These are phyloP conservation scores for Baudoinia panamericana DNA, from an alignment of 495 filamentous ascomycete genomes.

Conservation along the genomic window DNA sequence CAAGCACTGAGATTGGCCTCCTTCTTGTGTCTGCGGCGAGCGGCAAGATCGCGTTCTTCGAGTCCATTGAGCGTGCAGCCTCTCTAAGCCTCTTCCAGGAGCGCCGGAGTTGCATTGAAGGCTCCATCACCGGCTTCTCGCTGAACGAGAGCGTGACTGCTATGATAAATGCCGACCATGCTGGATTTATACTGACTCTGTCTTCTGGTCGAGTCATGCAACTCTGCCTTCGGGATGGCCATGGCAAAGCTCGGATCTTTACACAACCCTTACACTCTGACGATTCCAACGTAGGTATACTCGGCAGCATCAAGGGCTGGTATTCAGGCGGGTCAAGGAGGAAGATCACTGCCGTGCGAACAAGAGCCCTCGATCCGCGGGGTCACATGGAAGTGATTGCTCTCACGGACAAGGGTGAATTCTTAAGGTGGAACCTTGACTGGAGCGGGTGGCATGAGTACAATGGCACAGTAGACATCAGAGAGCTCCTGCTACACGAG, in stretches of 20 bases:
- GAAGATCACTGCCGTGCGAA: slow-evolving; percentile 63
- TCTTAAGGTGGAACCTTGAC: slow-evolving; percentile 79
- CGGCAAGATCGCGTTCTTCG: slow-evolving; percentile 87
- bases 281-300: slow-evolving; percentile 42
- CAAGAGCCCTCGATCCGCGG: slow-evolving; percentile 52
- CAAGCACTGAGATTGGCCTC: slow-evolving; percentile 64
- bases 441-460: slow-evolving; percentile 57
- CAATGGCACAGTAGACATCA: slow-evolving; percentile 39
- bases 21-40: slow-evolving; percentile 69
- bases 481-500: slow-evolving; percentile 26
- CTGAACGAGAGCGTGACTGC: slow-evolving; percentile 66
- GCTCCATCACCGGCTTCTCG: slow-evolving; percentile 53
- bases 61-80: slow-evolving; percentile 73
- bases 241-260: slow-evolving; percentile 68
- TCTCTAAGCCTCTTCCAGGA: slow-evolving; percentile 62
- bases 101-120: slow-evolving; percentile 63
- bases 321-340: slow-evolving; percentile 48
- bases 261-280: slow-evolving; percentile 51
- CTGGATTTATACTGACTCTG: slow-evolving; percentile 70
- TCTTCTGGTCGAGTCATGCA: slow-evolving; percentile 78
- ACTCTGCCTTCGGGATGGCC: slow-evolving; percentile 66
- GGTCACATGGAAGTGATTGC: slow-evolving; percentile 77
- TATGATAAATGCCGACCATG: slow-evolving; percentile 68
- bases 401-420: slow-evolving; percentile 54
- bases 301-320: slow-evolving; percentile 63